These are phyloP conservation scores for Amphichorda felina DNA, from an alignment of 2,329 filamentous ascomycete genomes.

Conservation along the genomic window DNA sequence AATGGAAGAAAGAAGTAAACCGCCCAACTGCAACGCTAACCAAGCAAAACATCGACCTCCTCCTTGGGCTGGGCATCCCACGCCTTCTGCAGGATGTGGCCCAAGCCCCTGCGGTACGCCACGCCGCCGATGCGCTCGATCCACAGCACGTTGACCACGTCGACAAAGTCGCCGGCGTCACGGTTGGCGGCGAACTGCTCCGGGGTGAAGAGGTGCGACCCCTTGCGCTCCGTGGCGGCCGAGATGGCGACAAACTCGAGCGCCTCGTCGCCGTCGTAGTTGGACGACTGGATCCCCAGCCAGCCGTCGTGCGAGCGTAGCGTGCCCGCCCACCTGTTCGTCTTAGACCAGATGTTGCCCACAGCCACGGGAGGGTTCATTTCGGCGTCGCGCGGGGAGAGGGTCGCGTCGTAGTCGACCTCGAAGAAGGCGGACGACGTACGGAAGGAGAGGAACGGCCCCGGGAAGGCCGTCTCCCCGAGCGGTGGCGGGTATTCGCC, in stretches of 20 bases:
- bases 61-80: constrained; percentile 28
- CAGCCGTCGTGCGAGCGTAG: constrained; percentile 32
- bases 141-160: constrained; percentile 34
- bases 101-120: constrained; percentile 27
- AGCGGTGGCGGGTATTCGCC: constrained; percentile 16
- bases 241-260: constrained; percentile 32
- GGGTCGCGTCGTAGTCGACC: constrained; percentile 24
- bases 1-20: too few relatives aligned
- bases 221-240: constrained; percentile 25
- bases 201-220: constrained; percentile 24
- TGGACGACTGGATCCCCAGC: constrained; percentile 32
- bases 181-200: constrained; percentile 27
- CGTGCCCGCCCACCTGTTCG: constrained; percentile 25
- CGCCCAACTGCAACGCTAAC: constrained; percentile 10
- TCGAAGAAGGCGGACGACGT: constrained; percentile 26
- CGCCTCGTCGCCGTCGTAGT: constrained; percentile 30
- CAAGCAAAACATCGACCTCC: constrained; percentile 27
- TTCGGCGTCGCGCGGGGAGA: constrained; percentile 18
- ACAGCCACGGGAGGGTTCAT: constrained; percentile 27
- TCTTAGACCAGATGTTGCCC: constrained; percentile 26
- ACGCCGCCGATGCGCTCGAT: constrained; percentile 31
- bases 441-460: constrained; percentile 25
- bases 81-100: constrained; percentile 25
- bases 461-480: constrained; percentile 20
- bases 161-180: constrained; percentile 27